Evolutionary conservation across 805 yeast genomes (phyloP), one percentile per base, ranked within the genome.

Genomic region (Wickerhamomyces mucosus): DNA sequence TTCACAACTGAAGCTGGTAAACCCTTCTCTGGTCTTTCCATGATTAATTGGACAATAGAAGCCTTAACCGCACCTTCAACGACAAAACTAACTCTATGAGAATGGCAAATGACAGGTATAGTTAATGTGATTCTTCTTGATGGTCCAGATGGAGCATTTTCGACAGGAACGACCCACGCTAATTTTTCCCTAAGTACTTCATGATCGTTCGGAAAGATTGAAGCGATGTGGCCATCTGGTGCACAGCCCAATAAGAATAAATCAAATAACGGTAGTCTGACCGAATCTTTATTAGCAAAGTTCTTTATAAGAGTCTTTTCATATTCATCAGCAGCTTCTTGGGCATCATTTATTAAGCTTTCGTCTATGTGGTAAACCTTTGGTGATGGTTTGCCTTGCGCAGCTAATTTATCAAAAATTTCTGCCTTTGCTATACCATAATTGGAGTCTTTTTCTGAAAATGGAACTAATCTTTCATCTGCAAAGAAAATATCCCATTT

Each of bases 1-100:
- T 88, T 88, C 34, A 89, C 95, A 36, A 89, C 79, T 38, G 92
- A 77, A 39, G 92, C 81, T 22, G 98, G 98, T 37, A 89, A 68
- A 2, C 95, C 96, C 63, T 86, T 86, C 53, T 92, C 97, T 3
- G 96, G 96, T 51, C 96, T 73, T 61, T 89, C 97, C 85, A 89
- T 81, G 35, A 89, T 88, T 10, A 79, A 82, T 51, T 84, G 78
- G 51, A 89, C 72, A 32, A 89, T 78, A 4, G 95, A 95, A 3
- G 96, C 96, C 59, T 89, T 89, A 16, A 94, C 84, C 27, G 88
- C 75, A 44, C 98, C 98, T 61, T 89, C 96, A 5, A 92, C 96
- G 24, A 89, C 96, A 55, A 89, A 89, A 0, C 95, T 78, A 15
- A 89, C 94, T 48, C 94, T 67, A 48, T 78, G 88, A 2, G 96